Evolutionary conservation across 306 rosid genomes (phyloP), one percentile per base, ranked within the genome.

Genomic region (Castanopsis chinensis): DNA sequence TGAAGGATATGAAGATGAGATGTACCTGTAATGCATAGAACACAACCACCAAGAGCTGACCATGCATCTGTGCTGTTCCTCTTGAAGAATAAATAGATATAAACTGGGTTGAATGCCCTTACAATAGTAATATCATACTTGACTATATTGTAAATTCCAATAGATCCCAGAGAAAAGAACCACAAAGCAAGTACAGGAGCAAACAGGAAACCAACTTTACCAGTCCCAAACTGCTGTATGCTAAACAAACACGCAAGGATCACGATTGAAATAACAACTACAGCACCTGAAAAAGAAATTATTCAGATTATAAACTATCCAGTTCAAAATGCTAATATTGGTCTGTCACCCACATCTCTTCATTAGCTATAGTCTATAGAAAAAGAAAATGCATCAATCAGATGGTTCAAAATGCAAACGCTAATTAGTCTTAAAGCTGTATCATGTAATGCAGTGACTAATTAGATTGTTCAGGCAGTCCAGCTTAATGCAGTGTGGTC

Each of bases 1-100:
- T 41, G 54, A 28, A 30, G 58, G 69, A 28, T 28, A 56, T 68
- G 73, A 82, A 27, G 76, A 51, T 69, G 65, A 83, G 69, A 67
- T 64, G 43, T 89, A 95, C 99, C 99, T 87, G 99, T 95, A 79
- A 95, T 87, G 82, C 99, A 95, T 76, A 95, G 85, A 83, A 95
- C 95, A 84, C 99, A 95, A 81, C 99, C 99, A 75, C 99, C 99
- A 70, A 95, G 98, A 73, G 98, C 92, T 76, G 94, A 91, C 99
- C 99, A 92, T 8, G 97, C 99, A 37, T 60, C 63, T 64, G 27
- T 84, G 71, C 86, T 80, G 75, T 95, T 87, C 79, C 80, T 91
- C 88, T 90, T 86, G 91, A 95, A 92, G 97, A 95, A 95, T 52
- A 79, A 89, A 84, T 87, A 95, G 78, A 95, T 86, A 86, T 95